Evolutionary conservation across 257 asterid species (phyloP).

Genomic region (Fraxinus americana): DNA sequence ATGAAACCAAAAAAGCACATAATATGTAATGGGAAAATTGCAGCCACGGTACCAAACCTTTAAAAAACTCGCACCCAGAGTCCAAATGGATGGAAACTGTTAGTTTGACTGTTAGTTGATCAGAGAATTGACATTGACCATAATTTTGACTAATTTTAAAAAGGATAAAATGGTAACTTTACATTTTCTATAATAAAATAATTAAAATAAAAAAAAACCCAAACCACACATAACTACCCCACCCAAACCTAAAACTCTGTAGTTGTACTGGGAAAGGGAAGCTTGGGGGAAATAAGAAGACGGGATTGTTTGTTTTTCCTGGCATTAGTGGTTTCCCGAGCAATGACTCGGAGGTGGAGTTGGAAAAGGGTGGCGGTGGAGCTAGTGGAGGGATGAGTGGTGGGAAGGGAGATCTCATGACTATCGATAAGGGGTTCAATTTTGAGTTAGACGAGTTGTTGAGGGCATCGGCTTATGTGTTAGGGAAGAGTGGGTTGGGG

Average conservation of each 20-base stretch:
- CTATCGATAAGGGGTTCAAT: constrained; percentile 86
- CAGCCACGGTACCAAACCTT: too few species aligned
- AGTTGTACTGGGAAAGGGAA: constrained; percentile 87
- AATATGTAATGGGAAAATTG: too few species aligned
- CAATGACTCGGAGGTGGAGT: constrained; percentile 70
- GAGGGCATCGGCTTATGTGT: constrained; percentile 96
- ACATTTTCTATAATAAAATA: too few species aligned
- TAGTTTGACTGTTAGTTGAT: too few species aligned
- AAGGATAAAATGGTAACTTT: too few species aligned
- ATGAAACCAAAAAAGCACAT: too few species aligned
- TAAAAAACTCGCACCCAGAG: too few species aligned
- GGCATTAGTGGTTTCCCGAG: constrained; percentile 54
- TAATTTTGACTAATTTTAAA: too few species aligned
- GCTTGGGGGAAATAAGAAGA: constrained; percentile 71
- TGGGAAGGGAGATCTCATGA: constrained; percentile 86
- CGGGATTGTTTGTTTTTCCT: constrained; percentile 48
- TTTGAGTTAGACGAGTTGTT: constrained; percentile 84
- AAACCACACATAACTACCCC: too few species aligned
- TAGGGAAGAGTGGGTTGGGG: constrained; percentile 95
- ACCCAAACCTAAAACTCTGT: constrained; percentile 24
- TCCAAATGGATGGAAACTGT: too few species aligned
- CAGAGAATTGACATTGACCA: too few species aligned
- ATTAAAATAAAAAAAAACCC: too few species aligned
- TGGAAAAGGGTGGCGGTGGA: constrained; percentile 65
- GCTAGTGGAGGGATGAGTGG: constrained; percentile 61